phyloP scores from a whole-genome alignment of 768 basidiomycete genomes.

The Lactifluus hygrophoroides region DNA sequence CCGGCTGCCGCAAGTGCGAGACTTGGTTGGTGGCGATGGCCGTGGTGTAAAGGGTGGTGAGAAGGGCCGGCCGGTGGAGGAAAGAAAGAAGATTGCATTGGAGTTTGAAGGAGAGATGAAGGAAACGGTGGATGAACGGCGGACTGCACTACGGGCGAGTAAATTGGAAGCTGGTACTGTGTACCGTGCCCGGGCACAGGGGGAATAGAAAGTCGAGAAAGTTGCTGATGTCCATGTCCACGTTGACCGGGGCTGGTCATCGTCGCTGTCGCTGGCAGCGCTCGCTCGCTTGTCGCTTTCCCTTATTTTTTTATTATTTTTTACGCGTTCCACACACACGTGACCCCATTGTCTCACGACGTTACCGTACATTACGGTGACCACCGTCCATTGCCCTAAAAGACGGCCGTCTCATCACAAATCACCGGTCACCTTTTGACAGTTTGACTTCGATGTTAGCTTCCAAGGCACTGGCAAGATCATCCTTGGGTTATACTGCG shows the following conservation, averaged over 20 bases:
- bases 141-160: constrained; percentile 58
- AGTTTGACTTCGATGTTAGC: too few relatives aligned
- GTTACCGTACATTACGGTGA: too few relatives aligned
- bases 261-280: not conserved
- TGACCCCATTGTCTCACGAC: too few relatives aligned
- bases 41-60: constrained; percentile 37
- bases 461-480: too few relatives aligned
- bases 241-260: not conserved
- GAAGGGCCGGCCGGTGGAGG: constrained; percentile 42
- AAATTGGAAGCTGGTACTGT: constrained; percentile 46
- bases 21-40: constrained; percentile 51
- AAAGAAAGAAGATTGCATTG: constrained; percentile 63
- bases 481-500: too few relatives aligned
- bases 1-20: constrained; percentile 55
- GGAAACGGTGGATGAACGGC: constrained; percentile 47
- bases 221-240: constrained; percentile 39
- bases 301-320: too few relatives aligned
- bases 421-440: too few relatives aligned
- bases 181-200: constrained; percentile 27
- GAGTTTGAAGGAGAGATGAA: constrained; percentile 50
- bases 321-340: too few relatives aligned
- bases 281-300: too few relatives aligned
- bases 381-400: too few relatives aligned
- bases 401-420: too few relatives aligned
- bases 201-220: constrained; percentile 51